Base-by-base conservation (phyloP, 768 basidiomycete species). In the Lactifluus piperatus region DNA sequence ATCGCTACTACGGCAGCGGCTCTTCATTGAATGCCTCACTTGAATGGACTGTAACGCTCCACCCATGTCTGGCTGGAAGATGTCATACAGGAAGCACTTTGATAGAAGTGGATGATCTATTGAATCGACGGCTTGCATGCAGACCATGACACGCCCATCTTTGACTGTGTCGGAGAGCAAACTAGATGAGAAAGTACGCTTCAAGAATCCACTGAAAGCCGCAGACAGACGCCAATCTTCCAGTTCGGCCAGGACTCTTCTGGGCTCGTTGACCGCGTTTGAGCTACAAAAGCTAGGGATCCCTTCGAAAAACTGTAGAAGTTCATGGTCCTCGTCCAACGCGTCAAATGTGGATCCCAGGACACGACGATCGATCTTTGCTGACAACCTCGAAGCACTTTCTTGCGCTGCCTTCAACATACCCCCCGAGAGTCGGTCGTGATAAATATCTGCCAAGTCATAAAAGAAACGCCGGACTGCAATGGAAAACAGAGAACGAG, bases 241-340 rank as follows among this genome's bases (percentile, higher is more conserved):
- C 13, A 18, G 20, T 26, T 7, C 5, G 24, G 5, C 4, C 0
- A 14, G 30, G 37, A 13, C 22, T 43, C 6, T 0, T 20, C 3
- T 2, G 6, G 27, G 27, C 1, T 27, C 27, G 4, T 47, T n/a
- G n/a, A 56, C 54, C 10, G n/a, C 5, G 1, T 39, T 2, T 8
- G 54, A 56, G 16, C 10, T 20, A 11, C 10, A 39, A 13, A 56
- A 48, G 11, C 46, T 26, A 16, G 46, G 36, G 10, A 56, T 48
- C 11, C 18, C 45, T 13, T 20, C 45, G 4, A 56, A 48, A 13
- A 48, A 48, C 36, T 8, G 7, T 22, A 48, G 34, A 1, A 7
- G n/a, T 30, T 13, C 26, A 18, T 20, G 0, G 37, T 39, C 54
- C 14, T 48, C 46, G 9, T 16, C 36, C 24, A 56, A 7, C 2